phyloP scores from a whole-genome alignment of 2,329 filamentous ascomycete genomes.

The Ceratocystis huliohia region DNA sequence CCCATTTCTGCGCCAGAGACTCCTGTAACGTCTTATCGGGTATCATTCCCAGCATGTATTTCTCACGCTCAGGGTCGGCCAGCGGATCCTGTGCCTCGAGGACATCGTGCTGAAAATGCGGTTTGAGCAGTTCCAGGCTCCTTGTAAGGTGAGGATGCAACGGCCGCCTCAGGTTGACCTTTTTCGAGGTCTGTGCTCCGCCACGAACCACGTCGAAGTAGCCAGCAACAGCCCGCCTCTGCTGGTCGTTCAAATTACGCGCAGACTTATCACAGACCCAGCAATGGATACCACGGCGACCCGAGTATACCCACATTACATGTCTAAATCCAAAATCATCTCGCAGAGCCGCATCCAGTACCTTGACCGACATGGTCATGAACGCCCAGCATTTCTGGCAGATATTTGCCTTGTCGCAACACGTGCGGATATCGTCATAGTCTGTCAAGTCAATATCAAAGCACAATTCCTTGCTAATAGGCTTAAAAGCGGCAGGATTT shows the following conservation, averaged over 20 bases:
- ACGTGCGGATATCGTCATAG: constrained; percentile 93
- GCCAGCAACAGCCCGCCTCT: constrained; percentile 69
- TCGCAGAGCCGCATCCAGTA: constrained; percentile 71
- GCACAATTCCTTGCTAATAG: constrained; percentile 83
- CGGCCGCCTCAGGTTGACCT: constrained; percentile 70
- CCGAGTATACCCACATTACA: constrained; percentile 97
- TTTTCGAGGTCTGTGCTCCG: constrained; percentile 73
- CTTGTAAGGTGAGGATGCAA: constrained; percentile 83
- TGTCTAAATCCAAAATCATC: constrained; percentile 96
- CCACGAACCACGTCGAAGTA: constrained; percentile 88
- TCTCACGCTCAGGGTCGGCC: constrained; percentile 53
- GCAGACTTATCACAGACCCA: constrained; percentile 94
- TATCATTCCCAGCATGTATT: constrained; percentile 70
- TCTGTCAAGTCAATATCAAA: constrained; percentile 99
- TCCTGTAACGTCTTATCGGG: constrained; percentile 68
- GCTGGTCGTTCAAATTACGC: constrained; percentile 70
- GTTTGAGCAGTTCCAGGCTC: constrained; percentile 71
- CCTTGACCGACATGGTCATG: constrained; percentile 94
- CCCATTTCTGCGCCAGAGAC: constrained; percentile 81
- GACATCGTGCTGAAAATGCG: constrained; percentile 73
- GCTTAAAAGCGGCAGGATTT: constrained; percentile 70
- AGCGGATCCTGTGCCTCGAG: constrained; percentile 81
- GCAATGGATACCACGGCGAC: constrained; percentile 88
- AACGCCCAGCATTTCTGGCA: constrained; percentile 93
- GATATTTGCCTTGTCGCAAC: constrained; percentile 86